Base-by-base conservation (phyloP, 345 rosid genomes). In the Aurinia saxatilis region DNA sequence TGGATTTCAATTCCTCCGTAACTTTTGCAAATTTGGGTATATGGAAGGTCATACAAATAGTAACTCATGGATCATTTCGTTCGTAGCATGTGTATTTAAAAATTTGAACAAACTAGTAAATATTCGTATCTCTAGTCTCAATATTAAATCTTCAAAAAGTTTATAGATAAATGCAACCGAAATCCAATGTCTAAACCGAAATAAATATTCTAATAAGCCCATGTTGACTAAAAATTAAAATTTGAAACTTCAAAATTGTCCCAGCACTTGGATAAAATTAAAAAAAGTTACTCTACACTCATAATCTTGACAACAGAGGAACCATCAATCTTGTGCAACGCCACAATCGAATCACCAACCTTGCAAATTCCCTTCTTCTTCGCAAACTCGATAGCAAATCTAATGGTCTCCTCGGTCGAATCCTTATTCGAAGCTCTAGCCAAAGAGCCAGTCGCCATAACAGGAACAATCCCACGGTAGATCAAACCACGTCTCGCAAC, bases 401-500 rank as follows among this genome's bases (percentile, higher is more conserved):
- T 78, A 13, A 73, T 71, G n/a, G 80, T 69, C 75, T 84, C 95
- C 35, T 86, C 82, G 10, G 80, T 79, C 2, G 85, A 73, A 67
- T 74, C 83, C 7, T 35, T 56, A 34, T 61, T 53, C 12, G 85
- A 77, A 23, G 87, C 71, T 62, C 73, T 73, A 41, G 77, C 75
- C 3, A 77, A 81, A 39, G 51, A 50, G 21, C 80, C 85, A 17
- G 81, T 72, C 46, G 74, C 51, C 68, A 84, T 63, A 64, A 72
- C 79, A 0, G 93, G 90, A 15, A 80, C 47, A 41, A 86, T 50
- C 6, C 84, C 90, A 5, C 90, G 67, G 63, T 65, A 77, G 16
- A 86, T 74, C 15, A 86, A 84, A 62, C 85, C 80, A 39, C 81
- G 87, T 78, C 53, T 80, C 6, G 85, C 85, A 21, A 65, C 69